A percentile compares a stretch with the other conserved stretches of the same genome.
These are phyloP conservation scores for Jatropha podagrica DNA, from an alignment of 441 rosid species.

Conservation along the genomic window DNA sequence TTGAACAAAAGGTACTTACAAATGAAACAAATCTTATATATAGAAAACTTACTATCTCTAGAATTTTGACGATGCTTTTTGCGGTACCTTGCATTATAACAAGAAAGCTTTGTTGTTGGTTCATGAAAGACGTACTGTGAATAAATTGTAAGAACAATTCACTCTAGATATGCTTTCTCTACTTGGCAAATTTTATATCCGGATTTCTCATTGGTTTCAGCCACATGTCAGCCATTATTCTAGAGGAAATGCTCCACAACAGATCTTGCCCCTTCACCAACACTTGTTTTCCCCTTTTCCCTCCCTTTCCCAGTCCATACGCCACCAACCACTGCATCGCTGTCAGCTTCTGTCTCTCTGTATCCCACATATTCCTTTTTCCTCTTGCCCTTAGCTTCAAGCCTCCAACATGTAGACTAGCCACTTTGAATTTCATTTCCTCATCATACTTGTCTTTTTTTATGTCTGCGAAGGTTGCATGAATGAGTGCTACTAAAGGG, in stretches of 20 bases:
- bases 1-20: constrained; percentile 1
- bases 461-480: constrained; percentile 34
- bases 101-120: neutral
- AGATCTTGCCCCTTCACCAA: constrained; percentile 42
- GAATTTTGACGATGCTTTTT: neutral
- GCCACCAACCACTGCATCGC: constrained; percentile 88
- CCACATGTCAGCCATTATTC: constrained; percentile 97
- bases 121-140: neutral
- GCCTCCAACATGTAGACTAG: constrained; percentile 75
- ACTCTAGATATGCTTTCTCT: neutral
- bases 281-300: constrained; percentile 49
- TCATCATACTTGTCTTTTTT: constrained; percentile 39
- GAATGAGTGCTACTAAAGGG: constrained; percentile 56
- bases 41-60: neutral
- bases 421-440: constrained; percentile 59
- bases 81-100: neutral
- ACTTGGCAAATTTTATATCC: constrained; percentile 55
- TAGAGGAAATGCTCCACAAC: constrained; percentile 86
- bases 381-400: constrained; percentile 39
- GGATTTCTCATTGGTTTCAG: constrained; percentile 91
- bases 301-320: constrained; percentile 61
- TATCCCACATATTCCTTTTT: constrained; percentile 52
- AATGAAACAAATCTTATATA: constrained; percentile 7
- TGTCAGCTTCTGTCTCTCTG: constrained; percentile 72
- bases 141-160: constrained; percentile 3